A percentile compares a stretch with the other conserved stretches of the same genome.
These are phyloP conservation scores for Hypoxylon rubiginosum DNA, from an alignment of 2,329 filamentous ascomycete genomes.

Conservation along the genomic window DNA sequence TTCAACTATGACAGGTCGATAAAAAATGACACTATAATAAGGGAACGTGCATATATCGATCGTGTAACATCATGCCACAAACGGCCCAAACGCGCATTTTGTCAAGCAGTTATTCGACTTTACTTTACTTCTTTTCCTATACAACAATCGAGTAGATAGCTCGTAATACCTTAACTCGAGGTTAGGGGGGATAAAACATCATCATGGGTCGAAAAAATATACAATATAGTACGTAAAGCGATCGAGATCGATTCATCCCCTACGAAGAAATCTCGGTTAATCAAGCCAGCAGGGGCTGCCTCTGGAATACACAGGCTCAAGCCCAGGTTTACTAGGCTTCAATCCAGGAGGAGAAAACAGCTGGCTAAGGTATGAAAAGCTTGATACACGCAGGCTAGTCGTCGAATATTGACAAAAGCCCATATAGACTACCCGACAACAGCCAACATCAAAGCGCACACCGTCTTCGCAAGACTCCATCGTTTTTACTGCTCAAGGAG, in stretches of 20 bases:
- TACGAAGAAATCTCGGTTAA: neutral
- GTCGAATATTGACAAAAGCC: neutral
- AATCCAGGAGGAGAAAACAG: neutral
- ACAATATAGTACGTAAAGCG: neutral
- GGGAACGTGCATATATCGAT: too few relatives aligned
- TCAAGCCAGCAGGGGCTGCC: neutral
- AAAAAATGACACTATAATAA: too few relatives aligned
- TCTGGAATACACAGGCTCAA: neutral
- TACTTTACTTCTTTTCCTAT: too few relatives aligned
- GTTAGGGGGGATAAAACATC: neutral
- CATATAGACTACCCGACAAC: neutral
- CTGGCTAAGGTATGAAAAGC: neutral
- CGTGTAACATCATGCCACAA: too few relatives aligned
- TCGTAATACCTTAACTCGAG: too few relatives aligned
- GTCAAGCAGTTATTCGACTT: too few relatives aligned
- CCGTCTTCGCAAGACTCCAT: neutral
- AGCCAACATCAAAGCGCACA: neutral
- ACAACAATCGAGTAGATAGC: too few relatives aligned
- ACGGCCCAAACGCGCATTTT: too few relatives aligned
- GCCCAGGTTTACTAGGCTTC: neutral
- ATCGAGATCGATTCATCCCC: neutral
- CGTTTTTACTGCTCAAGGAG: neutral
- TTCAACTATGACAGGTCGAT: too few relatives aligned
- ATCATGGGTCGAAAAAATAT: neutral
- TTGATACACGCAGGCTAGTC: neutral